Evolutionary conservation across 257 asterid genomes (phyloP).

Genomic region (Petunia secreta): DNA sequence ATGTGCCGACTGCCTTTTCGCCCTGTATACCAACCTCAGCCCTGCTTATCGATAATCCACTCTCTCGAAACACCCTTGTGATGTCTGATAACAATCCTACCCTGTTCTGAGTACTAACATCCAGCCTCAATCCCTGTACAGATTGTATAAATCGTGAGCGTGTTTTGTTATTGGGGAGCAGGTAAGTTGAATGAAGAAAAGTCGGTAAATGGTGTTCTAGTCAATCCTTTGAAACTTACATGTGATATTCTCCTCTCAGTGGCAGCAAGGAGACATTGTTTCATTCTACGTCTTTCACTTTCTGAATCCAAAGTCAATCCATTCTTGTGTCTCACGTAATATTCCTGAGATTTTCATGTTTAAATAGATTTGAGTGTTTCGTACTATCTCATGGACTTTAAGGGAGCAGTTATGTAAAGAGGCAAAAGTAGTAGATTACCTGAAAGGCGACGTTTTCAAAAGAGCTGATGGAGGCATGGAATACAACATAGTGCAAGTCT

Average conservation of each 20-base stretch:
- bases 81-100: slow-evolving; percentile 71
- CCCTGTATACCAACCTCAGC: slow-evolving; percentile 70
- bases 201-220: not conserved
- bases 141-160: not conserved
- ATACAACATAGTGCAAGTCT: slow-evolving; percentile 69
- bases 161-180: not conserved
- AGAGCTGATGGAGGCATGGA: slow-evolving; percentile 81
- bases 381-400: not conserved
- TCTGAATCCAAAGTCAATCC: slow-evolving; percentile 58
- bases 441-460: slow-evolving; percentile 70
- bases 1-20: slow-evolving; percentile 74
- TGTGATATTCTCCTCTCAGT: slow-evolving; percentile 74
- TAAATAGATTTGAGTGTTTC: not conserved
- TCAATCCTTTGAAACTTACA: slow-evolving; percentile 41
- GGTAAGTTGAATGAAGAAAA: not conserved
- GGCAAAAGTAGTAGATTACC: slow-evolving; percentile 41
- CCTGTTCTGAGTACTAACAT: slow-evolving; percentile 58
- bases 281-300: slow-evolving; percentile 53
- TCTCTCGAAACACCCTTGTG: slow-evolving; percentile 76
- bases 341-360: slow-evolving; percentile 53
- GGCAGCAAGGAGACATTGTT: slow-evolving; percentile 75
- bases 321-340: slow-evolving; percentile 60
- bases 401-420: not conserved
- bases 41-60: slow-evolving; percentile 72
- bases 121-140: slow-evolving; percentile 69